These are phyloP conservation scores for Ophiocordyceps camponoti-saundersi DNA, from an alignment of 2,329 filamentous ascomycete species.

Conservation along the genomic window DNA sequence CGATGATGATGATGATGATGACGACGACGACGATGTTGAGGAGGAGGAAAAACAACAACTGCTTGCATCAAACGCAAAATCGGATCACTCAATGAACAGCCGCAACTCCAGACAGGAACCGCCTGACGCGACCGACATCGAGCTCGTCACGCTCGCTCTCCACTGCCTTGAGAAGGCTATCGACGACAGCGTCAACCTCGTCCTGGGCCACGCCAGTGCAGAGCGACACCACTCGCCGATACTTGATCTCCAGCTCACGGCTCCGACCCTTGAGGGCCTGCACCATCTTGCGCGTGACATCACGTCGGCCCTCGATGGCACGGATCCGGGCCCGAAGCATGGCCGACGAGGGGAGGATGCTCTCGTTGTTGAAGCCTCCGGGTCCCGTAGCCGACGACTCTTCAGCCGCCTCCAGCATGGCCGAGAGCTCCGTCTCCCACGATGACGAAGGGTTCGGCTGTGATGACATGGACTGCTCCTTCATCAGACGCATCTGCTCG, in stretches of 20 bases:
- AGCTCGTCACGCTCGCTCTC: conserved; percentile 70
- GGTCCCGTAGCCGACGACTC: conserved; percentile 10
- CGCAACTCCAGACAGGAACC: conserved; percentile 68
- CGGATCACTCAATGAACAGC: conserved; percentile 17
- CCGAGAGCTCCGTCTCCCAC: conserved; percentile 38
- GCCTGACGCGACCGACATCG: conserved; percentile 58
- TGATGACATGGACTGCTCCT: conserved; percentile 22
- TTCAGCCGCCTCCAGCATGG: conserved; percentile 26
- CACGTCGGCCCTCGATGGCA: conserved; percentile 54
- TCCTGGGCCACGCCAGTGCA: conserved; percentile 68
- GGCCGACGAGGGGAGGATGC: conserved; percentile 37
- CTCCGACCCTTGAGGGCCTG: conserved; percentile 60
- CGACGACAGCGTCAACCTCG: conserved; percentile 65
- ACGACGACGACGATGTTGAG: too few relatives aligned
- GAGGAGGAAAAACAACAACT: neutral
- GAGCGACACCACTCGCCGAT: conserved; percentile 71
- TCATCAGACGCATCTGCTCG: conserved; percentile 36
- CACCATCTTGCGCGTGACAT: conserved; percentile 48
- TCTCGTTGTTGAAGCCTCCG: conserved; percentile 19
- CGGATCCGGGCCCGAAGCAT: conserved; percentile 51
- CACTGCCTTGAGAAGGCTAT: conserved; percentile 67
- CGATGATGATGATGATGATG: too few relatives aligned
- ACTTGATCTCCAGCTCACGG: conserved; percentile 72
- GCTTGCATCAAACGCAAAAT: neutral
- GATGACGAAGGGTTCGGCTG: conserved; percentile 26